A percentile compares a stretch with the other conserved stretches of the same genome.
phyloP scores from a whole-genome alignment of 176 grass and related monocot genomes.

The Dactylis glomerata region DNA sequence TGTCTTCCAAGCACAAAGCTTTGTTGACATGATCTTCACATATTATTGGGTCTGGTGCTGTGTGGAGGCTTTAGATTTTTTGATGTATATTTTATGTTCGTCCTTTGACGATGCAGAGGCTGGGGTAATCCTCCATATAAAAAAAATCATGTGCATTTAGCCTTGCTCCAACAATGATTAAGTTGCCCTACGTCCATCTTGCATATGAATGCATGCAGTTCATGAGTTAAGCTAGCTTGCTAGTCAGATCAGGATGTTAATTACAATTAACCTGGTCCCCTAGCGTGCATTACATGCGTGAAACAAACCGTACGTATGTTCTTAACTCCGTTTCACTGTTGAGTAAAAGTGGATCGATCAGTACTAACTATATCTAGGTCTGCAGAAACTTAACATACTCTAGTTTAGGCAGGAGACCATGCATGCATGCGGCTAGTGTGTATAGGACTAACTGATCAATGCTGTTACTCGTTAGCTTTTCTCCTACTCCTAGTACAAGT shows the following conservation, averaged over 20 bases:
- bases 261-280: background rate
- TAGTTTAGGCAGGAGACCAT: background rate
- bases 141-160: no score
- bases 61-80: no score
- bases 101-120: no score
- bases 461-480: background rate
- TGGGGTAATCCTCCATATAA: no score
- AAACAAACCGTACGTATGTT: background rate
- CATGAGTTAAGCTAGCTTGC: background rate
- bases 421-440: no score
- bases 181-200: no score
- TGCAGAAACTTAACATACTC: background rate
- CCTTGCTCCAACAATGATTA: no score
- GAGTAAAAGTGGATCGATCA: background rate
- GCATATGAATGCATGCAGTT: background rate
- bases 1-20: no score
- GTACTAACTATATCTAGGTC: background rate
- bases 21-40: no score
- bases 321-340: background rate
- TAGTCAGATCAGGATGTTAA: background rate
- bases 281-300: background rate
- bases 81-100: no score
- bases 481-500: no score
- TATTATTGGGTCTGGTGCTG: no score
- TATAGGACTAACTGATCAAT: background rate